Percentiles rank a stretch among this genome's conserved stretches.
phyloP scores from a whole-genome alignment of 2,329 filamentous ascomycete species.

The Ambrosiella cleistominuta region DNA sequence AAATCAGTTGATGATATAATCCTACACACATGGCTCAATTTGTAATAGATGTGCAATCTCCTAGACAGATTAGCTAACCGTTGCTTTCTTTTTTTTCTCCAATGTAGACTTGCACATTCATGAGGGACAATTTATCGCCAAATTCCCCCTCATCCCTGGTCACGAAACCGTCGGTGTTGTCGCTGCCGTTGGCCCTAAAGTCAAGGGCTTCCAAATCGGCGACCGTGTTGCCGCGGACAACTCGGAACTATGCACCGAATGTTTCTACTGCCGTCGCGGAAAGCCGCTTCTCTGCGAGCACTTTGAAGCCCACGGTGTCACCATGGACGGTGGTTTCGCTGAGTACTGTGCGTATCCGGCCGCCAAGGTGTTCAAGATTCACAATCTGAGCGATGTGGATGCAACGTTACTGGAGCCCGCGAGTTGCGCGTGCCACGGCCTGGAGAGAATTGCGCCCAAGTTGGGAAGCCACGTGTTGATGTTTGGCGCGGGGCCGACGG shows the following conservation, averaged over 20 bases:
- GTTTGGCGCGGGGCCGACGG: constrained; percentile 50
- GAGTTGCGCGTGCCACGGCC: constrained; percentile 52
- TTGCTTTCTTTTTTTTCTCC: background rate
- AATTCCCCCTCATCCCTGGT: constrained; percentile 49
- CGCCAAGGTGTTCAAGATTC: constrained; percentile 43
- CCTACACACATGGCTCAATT: background rate
- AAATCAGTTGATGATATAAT: too few relatives aligned
- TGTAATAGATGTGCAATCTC: background rate
- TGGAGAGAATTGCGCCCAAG: constrained; percentile 50
- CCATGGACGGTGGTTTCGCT: constrained; percentile 53
- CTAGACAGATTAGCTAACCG: background rate
- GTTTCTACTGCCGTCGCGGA: constrained; percentile 56
- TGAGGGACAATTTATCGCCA: constrained; percentile 46
- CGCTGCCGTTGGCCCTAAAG: constrained; percentile 38
- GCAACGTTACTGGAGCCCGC: constrained; percentile 54
- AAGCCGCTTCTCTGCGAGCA: constrained; percentile 52
- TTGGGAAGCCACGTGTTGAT: constrained; percentile 47
- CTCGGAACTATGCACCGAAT: constrained; percentile 50
- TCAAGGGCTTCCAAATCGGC: constrained; percentile 41
- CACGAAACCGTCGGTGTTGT: constrained; percentile 53
- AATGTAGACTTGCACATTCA: constrained; percentile 37
- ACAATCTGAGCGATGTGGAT: constrained; percentile 49
- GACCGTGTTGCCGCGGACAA: constrained; percentile 48
- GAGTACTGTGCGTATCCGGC: constrained; percentile 43
- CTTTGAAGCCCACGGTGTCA: constrained; percentile 49